Percentiles rank a stretch among this genome's conserved stretches.
Conservation (phyloP, 768 basidiomycete genomes). For the Suillus plorans region DNA sequence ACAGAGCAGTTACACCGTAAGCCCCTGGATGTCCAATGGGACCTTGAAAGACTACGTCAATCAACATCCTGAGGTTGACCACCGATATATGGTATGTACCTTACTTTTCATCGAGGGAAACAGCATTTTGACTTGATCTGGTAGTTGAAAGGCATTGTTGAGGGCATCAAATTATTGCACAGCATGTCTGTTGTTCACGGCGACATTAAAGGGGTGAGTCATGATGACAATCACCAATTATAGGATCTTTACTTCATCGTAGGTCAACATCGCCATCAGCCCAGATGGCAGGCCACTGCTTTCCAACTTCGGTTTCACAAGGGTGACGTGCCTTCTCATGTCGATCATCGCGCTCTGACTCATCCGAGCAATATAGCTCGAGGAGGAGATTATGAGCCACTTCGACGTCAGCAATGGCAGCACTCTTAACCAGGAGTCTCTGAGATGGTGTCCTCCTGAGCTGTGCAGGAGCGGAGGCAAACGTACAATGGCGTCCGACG, state of each 20-base stretch:
- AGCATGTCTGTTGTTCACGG: slow-evolving; percentile 58
- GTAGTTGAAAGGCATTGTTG: slow-evolving; percentile 46
- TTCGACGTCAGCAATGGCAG: slow-evolving; percentile 3
- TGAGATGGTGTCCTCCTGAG: slow-evolving; percentile 56
- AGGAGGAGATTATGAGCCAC: slow-evolving; percentile 47
- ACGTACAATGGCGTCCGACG: slow-evolving; percentile 47
- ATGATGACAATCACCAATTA: neutral
- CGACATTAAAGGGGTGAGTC: slow-evolving; percentile 49
- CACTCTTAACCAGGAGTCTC: slow-evolving; percentile 23
- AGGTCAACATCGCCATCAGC: slow-evolving; percentile 53
- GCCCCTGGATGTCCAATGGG: slow-evolving; percentile 56
- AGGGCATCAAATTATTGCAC: slow-evolving; percentile 50
- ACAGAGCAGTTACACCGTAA: slow-evolving; percentile 50
- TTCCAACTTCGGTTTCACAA: slow-evolving; percentile 58
- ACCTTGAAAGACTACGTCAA: slow-evolving; percentile 48
- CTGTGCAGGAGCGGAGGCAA: slow-evolving; percentile 48
- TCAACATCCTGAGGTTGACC: slow-evolving; percentile 40
- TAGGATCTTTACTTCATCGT: neutral
- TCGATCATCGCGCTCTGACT: neutral
- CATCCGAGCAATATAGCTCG: slow-evolving; percentile 35
- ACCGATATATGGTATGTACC: slow-evolving; percentile 38
- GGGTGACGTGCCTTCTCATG: slow-evolving; percentile 29
- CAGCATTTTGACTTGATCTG: slow-evolving; percentile 1
- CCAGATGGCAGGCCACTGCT: slow-evolving; percentile 47
- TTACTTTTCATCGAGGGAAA: neutral